Percentiles rank a stretch among this genome's conserved stretches.
Conservation (phyloP, 441 rosid genomes). For the Macaranga tanarius region DNA sequence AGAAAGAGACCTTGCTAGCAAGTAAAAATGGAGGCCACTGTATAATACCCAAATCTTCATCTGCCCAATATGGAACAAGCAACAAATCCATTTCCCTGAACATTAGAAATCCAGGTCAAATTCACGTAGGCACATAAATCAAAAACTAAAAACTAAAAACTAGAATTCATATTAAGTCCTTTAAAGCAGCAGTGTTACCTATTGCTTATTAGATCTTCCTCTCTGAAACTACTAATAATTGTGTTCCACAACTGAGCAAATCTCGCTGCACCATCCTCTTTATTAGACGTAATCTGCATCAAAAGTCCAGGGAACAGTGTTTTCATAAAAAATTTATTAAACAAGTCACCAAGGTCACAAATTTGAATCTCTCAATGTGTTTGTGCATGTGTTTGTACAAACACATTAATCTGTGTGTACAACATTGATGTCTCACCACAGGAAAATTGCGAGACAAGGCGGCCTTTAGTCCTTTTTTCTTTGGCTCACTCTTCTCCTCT, state of each 20-base stretch:
- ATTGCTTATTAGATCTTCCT: conserved; percentile 91
- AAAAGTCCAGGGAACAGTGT: conserved; percentile 13
- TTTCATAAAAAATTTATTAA: conserved; percentile 9
- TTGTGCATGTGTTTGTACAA: neutral
- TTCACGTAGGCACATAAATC: neutral
- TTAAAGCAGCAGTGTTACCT: conserved; percentile 39
- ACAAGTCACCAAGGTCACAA: neutral
- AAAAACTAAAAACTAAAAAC: conserved; percentile 12
- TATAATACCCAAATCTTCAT: conserved; percentile 80
- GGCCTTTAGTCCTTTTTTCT: conserved; percentile 74
- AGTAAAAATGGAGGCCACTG: conserved; percentile 99
- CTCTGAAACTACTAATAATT: conserved; percentile 92
- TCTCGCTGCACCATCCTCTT: conserved; percentile 84
- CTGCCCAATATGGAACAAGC: conserved; percentile 99
- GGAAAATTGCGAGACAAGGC: conserved; percentile 61
- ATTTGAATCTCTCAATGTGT: neutral
- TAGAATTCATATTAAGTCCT: conserved; percentile 12
- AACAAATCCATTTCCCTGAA: conserved; percentile 94
- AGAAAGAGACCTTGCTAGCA: conserved; percentile 87
- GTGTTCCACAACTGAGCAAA: conserved; percentile 99
- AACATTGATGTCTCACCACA: conserved; percentile 39
- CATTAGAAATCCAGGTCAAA: conserved; percentile 10
- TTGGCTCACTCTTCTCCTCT: conserved; percentile 56
- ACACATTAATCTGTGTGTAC: neutral
- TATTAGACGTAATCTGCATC: conserved; percentile 58